Conservation (phyloP, 2,329 filamentous ascomycete species). For the Phaeosphaeria sp. region DNA sequence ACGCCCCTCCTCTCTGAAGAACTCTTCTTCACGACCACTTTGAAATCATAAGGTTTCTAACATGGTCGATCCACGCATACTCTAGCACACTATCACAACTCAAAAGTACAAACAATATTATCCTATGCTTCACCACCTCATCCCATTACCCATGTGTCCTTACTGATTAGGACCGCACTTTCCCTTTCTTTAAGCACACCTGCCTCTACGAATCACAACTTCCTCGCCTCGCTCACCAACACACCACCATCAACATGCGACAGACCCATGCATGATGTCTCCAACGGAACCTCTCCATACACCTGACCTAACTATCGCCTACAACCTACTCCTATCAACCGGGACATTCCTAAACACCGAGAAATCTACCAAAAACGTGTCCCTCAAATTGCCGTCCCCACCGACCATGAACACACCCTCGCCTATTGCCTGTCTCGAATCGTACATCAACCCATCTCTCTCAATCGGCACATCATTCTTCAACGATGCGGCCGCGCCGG, state of each 20-base stretch:
- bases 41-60: no score
- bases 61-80: no score
- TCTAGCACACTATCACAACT: not conserved
- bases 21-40: no score
- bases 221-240: not conserved
- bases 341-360: not conserved
- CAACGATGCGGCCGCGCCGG: conserved; percentile 12
- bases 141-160: not conserved
- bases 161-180: not conserved
- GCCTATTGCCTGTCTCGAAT: conserved; percentile 37
- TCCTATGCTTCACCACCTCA: not conserved
- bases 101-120: not conserved
- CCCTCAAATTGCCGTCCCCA: conserved; percentile 6
- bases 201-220: not conserved
- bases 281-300: not conserved
- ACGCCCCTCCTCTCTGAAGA: no score
- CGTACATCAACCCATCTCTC: conserved; percentile 26
- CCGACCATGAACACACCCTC: conserved; percentile 9
- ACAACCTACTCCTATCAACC: conserved; percentile 2
- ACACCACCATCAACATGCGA: not conserved
- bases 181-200: not conserved
- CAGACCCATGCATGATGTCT: not conserved
- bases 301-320: not conserved
- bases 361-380: not conserved
- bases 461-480: conserved; percentile 9